Conservation (phyloP, 1,139 yeast species). For the Debaryomyces fabryi region DNA sequence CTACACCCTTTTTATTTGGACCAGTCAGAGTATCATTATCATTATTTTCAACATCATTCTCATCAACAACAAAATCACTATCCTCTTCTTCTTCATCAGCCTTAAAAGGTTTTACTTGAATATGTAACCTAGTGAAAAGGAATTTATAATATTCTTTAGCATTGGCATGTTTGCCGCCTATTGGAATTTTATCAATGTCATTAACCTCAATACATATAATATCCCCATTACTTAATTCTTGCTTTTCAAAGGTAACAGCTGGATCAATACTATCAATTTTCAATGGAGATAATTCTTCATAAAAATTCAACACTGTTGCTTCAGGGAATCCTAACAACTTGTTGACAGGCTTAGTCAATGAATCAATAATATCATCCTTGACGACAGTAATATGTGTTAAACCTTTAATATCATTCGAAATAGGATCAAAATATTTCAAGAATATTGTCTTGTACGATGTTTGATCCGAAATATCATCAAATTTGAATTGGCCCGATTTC, state of each 20-base stretch:
- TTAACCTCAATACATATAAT: conserved; percentile 62
- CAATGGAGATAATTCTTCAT: conserved; percentile 73
- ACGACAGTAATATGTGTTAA: conserved; percentile 62
- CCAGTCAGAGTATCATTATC: conserved; percentile 11
- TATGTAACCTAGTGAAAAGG: conserved; percentile 66
- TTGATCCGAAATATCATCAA: conserved; percentile 27
- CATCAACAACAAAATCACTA: conserved; percentile 40
- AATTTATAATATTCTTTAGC: conserved; percentile 63
- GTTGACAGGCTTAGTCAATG: conserved; percentile 47
- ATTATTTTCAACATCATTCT: conserved; percentile 16
- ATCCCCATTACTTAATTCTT: conserved; percentile 80
- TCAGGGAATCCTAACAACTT: conserved; percentile 48
- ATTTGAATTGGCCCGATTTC: conserved; percentile 13
- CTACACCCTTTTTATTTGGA: conserved; percentile 16
- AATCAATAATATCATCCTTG: conserved; percentile 49
- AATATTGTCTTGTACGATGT: conserved; percentile 55
- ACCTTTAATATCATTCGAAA: conserved; percentile 58
- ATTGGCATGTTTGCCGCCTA: conserved; percentile 25
- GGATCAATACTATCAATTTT: conserved; percentile 56
- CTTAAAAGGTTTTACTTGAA: conserved; percentile 54
- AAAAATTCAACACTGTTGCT: conserved; percentile 45
- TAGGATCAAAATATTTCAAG: conserved; percentile 69
- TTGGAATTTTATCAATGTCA: conserved; percentile 23
- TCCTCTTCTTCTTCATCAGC: conserved; percentile 52
- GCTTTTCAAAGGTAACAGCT: conserved; percentile 53